Conservation (phyloP, 495 filamentous ascomycete genomes). For the Penicillium lividum region DNA sequence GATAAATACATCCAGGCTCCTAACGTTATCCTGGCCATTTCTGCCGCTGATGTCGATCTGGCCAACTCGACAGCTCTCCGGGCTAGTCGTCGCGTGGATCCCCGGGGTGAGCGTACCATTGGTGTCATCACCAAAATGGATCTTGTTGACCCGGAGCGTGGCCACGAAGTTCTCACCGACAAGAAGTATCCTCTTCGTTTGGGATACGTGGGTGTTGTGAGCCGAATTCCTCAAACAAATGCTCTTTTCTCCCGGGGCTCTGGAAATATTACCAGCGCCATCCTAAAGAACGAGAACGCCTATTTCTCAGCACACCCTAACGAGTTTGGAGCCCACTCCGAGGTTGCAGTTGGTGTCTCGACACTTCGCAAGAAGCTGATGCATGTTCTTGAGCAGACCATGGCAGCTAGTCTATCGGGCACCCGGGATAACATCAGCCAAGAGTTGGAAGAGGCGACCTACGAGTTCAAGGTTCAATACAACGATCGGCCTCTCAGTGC, state of each 20-base stretch:
- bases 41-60: conserved; percentile 93
- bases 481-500: conserved; percentile 94
- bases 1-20: conserved; percentile 97
- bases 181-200: conserved; percentile 91
- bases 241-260: conserved; percentile 83
- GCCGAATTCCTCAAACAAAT: conserved; percentile 70
- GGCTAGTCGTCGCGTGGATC: conserved; percentile 89
- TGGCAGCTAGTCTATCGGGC: conserved; percentile 84
- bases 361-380: conserved; percentile 93
- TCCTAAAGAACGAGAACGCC: conserved; percentile 82
- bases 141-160: conserved; percentile 82
- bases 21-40: conserved; percentile 96
- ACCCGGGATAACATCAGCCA: conserved; percentile 91
- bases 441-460: conserved; percentile 94
- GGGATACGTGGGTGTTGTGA: conserved; percentile 97
- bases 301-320: conserved; percentile 83
- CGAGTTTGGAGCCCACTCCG: conserved; percentile 73
- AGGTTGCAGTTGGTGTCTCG: conserved; percentile 75
- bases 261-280: conserved; percentile 76
- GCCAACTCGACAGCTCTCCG: conserved; percentile 94
- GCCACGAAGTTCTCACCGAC: conserved; percentile 75
- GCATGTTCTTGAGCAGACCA: conserved; percentile 94
- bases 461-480: conserved; percentile 99
- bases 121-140: conserved; percentile 99
- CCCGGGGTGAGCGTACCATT: conserved; percentile 92